Conservation (phyloP, 305 asterid genomes). For the Plantago rigida region DNA sequence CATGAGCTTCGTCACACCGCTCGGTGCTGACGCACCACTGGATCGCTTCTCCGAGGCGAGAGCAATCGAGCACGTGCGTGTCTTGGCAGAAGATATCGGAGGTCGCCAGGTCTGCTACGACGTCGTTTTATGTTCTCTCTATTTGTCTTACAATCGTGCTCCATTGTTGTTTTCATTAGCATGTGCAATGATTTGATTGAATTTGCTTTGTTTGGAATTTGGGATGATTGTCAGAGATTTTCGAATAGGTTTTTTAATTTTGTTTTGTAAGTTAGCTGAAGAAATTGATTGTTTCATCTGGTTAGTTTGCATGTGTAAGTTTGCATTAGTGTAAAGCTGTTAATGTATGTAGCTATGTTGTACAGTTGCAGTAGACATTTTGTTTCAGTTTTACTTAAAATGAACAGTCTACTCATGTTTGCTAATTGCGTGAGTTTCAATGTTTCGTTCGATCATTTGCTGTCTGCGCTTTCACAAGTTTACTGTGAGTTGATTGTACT, state of each 20-base stretch:
- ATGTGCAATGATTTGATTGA: not conserved
- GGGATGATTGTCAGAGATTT: not conserved
- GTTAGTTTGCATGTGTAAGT: not conserved
- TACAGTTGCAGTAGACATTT: not conserved
- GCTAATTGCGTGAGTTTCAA: no score
- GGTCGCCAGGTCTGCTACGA: slow-evolving; percentile 70
- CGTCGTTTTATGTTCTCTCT: not conserved
- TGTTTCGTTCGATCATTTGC: no score
- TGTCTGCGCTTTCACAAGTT: not conserved
- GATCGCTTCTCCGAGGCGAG: slow-evolving; percentile 89
- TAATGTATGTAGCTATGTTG: not conserved
- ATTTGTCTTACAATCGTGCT: not conserved
- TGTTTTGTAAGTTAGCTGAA: no score
- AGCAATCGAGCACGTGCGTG: slow-evolving; percentile 87
- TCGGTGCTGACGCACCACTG: slow-evolving; percentile 66
- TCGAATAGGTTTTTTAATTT: no score
- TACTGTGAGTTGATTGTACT: not conserved
- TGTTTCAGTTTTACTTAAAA: not conserved
- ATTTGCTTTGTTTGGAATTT: slow-evolving; percentile 12
- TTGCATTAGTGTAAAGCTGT: no score
- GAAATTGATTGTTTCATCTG: not conserved
- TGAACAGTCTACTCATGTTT: no score
- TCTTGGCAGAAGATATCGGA: slow-evolving; percentile 74
- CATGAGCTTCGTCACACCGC: slow-evolving; percentile 74
- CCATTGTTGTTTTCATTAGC: not conserved